Conservation (phyloP, 768 basidiomycete genomes). For the Suillus tomentosus region DNA sequence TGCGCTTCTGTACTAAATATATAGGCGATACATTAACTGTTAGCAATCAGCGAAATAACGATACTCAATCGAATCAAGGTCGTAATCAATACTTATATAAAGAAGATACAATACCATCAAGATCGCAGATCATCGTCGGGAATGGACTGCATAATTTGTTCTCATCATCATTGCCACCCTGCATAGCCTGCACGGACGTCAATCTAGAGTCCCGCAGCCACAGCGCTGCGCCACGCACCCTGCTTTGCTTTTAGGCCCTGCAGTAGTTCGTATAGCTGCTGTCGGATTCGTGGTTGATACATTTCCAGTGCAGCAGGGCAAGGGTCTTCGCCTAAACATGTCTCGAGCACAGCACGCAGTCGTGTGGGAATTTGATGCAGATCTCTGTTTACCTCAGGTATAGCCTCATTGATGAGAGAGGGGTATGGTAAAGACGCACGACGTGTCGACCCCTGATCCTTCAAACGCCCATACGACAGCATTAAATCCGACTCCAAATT, state of each 20-base stretch:
- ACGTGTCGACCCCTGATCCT: conserved; percentile 71
- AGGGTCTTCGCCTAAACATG: conserved; percentile 45
- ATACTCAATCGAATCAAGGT: not conserved
- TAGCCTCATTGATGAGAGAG: conserved; percentile 9
- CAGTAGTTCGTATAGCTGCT: conserved; percentile 40
- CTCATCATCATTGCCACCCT: conserved; percentile 11
- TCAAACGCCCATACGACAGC: conserved; percentile 74
- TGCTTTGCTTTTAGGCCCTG: conserved; percentile 45
- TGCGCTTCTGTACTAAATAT: not conserved
- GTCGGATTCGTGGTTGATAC: conserved; percentile 42
- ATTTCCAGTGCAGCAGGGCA: conserved; percentile 35
- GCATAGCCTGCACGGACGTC: conserved; percentile 7
- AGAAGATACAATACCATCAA: not conserved
- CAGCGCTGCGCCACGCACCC: conserved; percentile 34
- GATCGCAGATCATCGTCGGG: not conserved
- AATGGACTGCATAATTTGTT: not conserved
- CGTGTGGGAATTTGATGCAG: conserved; percentile 40
- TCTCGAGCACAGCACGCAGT: conserved; percentile 42
- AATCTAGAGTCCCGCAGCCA: conserved; percentile 7
- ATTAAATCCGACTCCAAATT: conserved; percentile 89
- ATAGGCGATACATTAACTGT: conserved; percentile 7
- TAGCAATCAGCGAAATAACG: not conserved
- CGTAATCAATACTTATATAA: conserved; percentile 4
- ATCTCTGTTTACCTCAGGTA: conserved; percentile 33
- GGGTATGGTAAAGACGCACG: conserved; percentile 45